Conservation (phyloP, 2,329 filamentous ascomycete species). For the Didymella exigua region DNA sequence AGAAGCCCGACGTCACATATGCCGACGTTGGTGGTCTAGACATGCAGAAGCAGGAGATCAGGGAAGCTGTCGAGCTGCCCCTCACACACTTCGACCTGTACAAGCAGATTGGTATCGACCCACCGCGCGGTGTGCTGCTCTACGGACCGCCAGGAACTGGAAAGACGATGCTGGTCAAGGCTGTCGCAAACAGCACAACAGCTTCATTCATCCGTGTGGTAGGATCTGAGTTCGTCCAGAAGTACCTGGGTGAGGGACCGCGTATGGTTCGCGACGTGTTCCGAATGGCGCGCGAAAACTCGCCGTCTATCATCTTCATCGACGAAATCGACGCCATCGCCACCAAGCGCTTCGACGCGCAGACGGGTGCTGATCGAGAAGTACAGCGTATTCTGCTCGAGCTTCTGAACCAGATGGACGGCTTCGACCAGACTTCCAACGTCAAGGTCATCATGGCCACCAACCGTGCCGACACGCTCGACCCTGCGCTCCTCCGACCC, state of each 20-base stretch:
- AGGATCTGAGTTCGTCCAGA: slow-evolving; percentile 97
- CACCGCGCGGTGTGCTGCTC: slow-evolving; percentile 91
- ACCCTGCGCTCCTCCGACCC: slow-evolving; percentile 90
- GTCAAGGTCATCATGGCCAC: slow-evolving; percentile 99
- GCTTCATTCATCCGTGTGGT: slow-evolving; percentile 98
- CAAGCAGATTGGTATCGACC: slow-evolving; percentile 99
- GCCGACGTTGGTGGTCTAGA: slow-evolving; percentile 96
- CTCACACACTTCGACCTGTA: slow-evolving; percentile 98
- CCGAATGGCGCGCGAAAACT: slow-evolving; percentile 98
- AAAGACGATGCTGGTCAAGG: slow-evolving; percentile 98
- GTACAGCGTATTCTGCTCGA: slow-evolving; percentile 98
- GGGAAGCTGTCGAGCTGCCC: slow-evolving; percentile 95
- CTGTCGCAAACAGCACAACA: slow-evolving; percentile 96
- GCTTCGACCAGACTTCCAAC: slow-evolving; percentile 97
- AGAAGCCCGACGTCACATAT: slow-evolving; percentile 98
- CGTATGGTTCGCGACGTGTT: slow-evolving; percentile 99
- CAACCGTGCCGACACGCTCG: slow-evolving; percentile 95
- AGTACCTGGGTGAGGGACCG: slow-evolving; percentile 96
- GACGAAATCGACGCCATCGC: slow-evolving; percentile 99
- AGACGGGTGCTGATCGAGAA: slow-evolving; percentile 96
- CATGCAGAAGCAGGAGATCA: slow-evolving; percentile 99
- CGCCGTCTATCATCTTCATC: slow-evolving; percentile 98
- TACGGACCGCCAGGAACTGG: slow-evolving; percentile 96
- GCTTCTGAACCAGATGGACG: slow-evolving; percentile 99
- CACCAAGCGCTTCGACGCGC: slow-evolving; percentile 98